phyloP scores from a whole-genome alignment of 331 rosid genomes.

The Rhamnella rubrinervis region DNA sequence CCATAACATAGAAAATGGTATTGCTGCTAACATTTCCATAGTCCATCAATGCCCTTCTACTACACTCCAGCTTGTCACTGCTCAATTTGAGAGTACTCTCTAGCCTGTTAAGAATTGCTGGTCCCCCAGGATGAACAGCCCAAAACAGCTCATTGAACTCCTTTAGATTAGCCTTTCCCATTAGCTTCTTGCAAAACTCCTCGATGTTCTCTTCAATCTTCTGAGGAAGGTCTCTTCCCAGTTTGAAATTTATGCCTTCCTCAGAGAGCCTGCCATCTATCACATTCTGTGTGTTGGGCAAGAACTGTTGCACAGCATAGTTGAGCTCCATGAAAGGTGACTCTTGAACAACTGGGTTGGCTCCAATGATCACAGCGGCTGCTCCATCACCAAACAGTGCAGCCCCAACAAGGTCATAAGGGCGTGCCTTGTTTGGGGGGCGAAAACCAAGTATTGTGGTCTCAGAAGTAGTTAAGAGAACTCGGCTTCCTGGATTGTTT shows the following conservation, averaged over 20 bases:
- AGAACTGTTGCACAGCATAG: slow-evolving; percentile 73
- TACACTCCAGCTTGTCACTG: slow-evolving; percentile 65
- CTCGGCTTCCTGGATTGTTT: slow-evolving; percentile 81
- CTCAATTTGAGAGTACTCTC: slow-evolving; percentile 54
- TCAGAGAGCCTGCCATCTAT: slow-evolving; percentile 79
- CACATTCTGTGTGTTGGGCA: slow-evolving; percentile 69
- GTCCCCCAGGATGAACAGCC: slow-evolving; percentile 97
- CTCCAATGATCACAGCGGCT: slow-evolving; percentile 79
- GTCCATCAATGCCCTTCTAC: slow-evolving; percentile 82
- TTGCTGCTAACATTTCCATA: slow-evolving; percentile 93
- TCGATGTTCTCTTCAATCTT: slow-evolving; percentile 87
- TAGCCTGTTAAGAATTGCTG: slow-evolving; percentile 78
- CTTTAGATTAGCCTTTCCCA: slow-evolving; percentile 40
- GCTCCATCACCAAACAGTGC: slow-evolving; percentile 96
- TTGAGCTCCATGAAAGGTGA: slow-evolving; percentile 79
- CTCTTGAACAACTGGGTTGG: slow-evolving; percentile 55
- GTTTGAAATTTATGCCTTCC: slow-evolving; percentile 85
- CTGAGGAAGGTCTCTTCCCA: slow-evolving; percentile 90
- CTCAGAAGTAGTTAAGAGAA: slow-evolving; percentile 73
- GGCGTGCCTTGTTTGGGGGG: slow-evolving; percentile 78
- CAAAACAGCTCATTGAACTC: slow-evolving; percentile 78
- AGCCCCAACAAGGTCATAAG: slow-evolving; percentile 95
- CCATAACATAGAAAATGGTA: slow-evolving; percentile 86
- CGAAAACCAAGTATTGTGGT: slow-evolving; percentile 91
- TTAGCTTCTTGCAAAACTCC: slow-evolving; percentile 67